Evolutionary conservation across 768 basidiomycete species (phyloP).

Genomic region (Lentinula aciculospora): DNA sequence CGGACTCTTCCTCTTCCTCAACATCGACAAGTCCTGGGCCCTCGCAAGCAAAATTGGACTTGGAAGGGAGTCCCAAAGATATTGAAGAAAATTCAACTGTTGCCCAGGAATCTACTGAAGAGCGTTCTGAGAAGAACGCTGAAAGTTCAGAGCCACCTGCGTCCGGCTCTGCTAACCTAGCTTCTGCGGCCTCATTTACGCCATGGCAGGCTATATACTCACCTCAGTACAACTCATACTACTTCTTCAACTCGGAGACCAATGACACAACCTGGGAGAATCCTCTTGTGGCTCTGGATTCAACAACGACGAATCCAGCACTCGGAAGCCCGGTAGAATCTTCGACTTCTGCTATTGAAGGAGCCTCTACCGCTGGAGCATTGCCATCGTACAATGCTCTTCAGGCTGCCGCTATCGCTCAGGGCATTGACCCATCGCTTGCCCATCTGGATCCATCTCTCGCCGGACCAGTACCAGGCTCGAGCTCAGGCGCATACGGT

Average conservation of each 20-base stretch:
- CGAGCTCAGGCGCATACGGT: conserved; percentile 33
- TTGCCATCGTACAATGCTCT: conserved; percentile 39
- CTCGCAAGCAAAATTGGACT: background rate
- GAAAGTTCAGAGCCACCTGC: conserved; percentile 5
- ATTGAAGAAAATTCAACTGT: background rate
- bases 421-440: conserved; percentile 80
- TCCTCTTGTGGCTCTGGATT: conserved; percentile 44
- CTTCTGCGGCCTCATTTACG: conserved; percentile 10
- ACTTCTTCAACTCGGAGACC: conserved; percentile 75
- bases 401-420: conserved; percentile 67
- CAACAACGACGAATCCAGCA: conserved; percentile 15
- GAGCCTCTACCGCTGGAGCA: conserved; percentile 8
- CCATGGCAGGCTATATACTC: conserved; percentile 83
- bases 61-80: background rate
- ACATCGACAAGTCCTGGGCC: conserved; percentile 1
- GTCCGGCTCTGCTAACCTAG: conserved; percentile 6
- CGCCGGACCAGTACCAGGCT: conserved; percentile 27
- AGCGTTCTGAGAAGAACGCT: background rate
- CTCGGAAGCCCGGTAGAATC: conserved; percentile 17
- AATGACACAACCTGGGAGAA: conserved; percentile 84
- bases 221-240: conserved; percentile 73
- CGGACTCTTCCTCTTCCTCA: background rate
- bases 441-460: conserved; percentile 78
- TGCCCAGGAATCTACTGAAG: background rate
- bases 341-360: conserved; percentile 12